Evolutionary conservation across 805 yeast species (phyloP).

Genomic region (Candida peoriensis): DNA sequence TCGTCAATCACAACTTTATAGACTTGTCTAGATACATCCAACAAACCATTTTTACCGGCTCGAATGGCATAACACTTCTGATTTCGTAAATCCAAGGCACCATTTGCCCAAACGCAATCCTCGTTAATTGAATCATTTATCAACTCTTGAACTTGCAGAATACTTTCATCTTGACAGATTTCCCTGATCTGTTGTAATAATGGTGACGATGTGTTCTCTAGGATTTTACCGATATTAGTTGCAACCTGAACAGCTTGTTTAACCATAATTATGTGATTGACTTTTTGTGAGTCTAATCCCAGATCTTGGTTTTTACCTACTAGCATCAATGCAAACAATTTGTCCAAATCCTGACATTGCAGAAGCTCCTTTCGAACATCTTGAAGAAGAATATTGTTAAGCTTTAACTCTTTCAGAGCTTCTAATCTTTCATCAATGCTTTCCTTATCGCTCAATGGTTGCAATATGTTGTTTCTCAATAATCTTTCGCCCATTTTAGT

Average conservation of each 20-base stretch:
- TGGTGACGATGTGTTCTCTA: slow-evolving; percentile 12
- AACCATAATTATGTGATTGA: slow-evolving; percentile 36
- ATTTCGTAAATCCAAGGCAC: slow-evolving; percentile 35
- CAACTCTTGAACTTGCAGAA: slow-evolving; percentile 18
- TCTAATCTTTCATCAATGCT: slow-evolving; percentile 32
- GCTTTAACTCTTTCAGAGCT: slow-evolving; percentile 33
- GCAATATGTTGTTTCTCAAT: slow-evolving; percentile 38
- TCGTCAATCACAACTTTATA: slow-evolving; percentile 35
- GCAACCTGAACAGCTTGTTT: slow-evolving; percentile 31
- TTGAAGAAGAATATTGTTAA: slow-evolving; percentile 12
- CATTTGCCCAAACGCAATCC: slow-evolving; percentile 37
- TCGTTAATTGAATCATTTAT: slow-evolving; percentile 35
- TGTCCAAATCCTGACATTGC: slow-evolving; percentile 35
- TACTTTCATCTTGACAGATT: slow-evolving; percentile 23
- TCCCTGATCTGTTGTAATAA: slow-evolving; percentile 26
- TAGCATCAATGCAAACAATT: slow-evolving; percentile 32
- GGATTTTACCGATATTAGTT: slow-evolving; percentile 7
- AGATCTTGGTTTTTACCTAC: slow-evolving; percentile 22
- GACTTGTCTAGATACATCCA: slow-evolving; percentile 39
- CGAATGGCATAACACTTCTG: slow-evolving; percentile 41
- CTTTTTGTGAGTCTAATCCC: slow-evolving; percentile 28
- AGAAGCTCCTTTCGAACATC: slow-evolving; percentile 22
- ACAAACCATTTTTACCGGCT: slow-evolving; percentile 38
- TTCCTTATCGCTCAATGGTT: slow-evolving; percentile 37
- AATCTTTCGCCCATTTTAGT: slow-evolving; percentile 45